Base-by-base conservation (phyloP, 2,329 filamentous ascomycete genomes). In the Lasiodiplodia citricola region DNA sequence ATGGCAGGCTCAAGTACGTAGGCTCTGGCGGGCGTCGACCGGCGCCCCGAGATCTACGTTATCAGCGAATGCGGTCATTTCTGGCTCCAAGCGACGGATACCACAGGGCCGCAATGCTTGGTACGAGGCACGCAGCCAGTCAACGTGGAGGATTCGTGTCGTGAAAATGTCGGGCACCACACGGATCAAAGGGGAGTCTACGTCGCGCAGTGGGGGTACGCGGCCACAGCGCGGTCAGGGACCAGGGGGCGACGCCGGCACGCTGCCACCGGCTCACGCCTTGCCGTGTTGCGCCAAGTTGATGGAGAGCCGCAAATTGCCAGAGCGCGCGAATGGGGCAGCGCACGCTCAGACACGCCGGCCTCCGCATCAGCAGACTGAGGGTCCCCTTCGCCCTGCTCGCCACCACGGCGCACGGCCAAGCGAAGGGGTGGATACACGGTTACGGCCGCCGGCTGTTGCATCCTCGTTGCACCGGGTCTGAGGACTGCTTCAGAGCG, bases 21-120 rank as follows among this genome's bases (percentile, higher is more conserved):
- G 28, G 60, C 60, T 47, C 16, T 52, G 25, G 35, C 55, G 57
- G 52, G 47, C 64, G 64, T 47, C 38, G 51, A 55, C 64, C 37
- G 52, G 16, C 64, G 47, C 51, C 35, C 21, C 18, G 41, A 67
- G 65, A 67, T 67, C 65, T 64, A 52, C 60, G 60, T 64, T 67
- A 67, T 67, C 65, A 67, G 54, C 52, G 54, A 57, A 67, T 67
- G 65, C 65, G 55, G 65, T 58, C 65, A 67, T 67, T 67, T 67
- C 54, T 67, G 65, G 65, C 52, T 57, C 65, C 52, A 50, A 51
- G 38, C 65, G 65, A 56, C 65, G 65, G 65, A 57, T 57, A 52
- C 44, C 28, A 41, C 65, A 67, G 65, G 65, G 65, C 38, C 65
- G 52, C 37, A 52, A 67, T 55, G 65, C 65, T 67, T 67, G 65